Evolutionary conservation across 495 filamentous ascomycete genomes (phyloP), one percentile per base, ranked within the genome.

Genomic region (Glonium stellatum): DNA sequence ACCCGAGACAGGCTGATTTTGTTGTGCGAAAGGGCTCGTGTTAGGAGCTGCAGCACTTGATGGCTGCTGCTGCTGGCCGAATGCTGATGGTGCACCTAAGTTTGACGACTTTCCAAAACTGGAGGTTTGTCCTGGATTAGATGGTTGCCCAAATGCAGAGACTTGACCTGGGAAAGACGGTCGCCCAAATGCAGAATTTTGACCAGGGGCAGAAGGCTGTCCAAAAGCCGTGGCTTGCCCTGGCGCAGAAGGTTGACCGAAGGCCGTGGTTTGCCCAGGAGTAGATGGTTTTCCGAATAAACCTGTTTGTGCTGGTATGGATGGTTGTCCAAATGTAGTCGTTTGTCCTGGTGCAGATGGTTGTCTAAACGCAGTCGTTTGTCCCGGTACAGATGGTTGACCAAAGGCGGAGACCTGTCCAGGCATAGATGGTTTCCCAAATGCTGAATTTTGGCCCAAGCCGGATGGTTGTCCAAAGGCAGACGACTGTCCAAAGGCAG

Each of bases 221-320:
- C 55, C 55, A 19, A 63, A 63, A n/a, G 60, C 25, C 10, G 59
- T 18, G 21, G 36, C 15, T 35, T 54, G 59, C 9, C 50, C 48
- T 48, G 58, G 41, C 8, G 48, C 12, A 53, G 46, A 13, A 13
- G 59, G 57, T 22, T 61, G 58, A 15, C 57, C 54, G 18, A 61
- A 65, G 27, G 48, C 53, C 44, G 62, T 35, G 5, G 55, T 42
- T 23, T 61, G 58, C 12, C 60, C 59, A 31, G 56, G 63, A 10
- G 52, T 35, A 25, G 64, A 67, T 19, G 67, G 58, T 48, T 63
- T 59, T 34, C 67, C 67, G 35, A 69, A 69, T 4, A 36, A 58
- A 31, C 57, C 55, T 35, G 49, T 50, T 18, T 42, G 23, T 4
- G 44, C 59, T 12, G 61, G 57, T 31, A 51, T 51, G 15, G 63